Base-by-base conservation (phyloP, 2,329 filamentous ascomycete species). In the Colletotrichum limetticola region DNA sequence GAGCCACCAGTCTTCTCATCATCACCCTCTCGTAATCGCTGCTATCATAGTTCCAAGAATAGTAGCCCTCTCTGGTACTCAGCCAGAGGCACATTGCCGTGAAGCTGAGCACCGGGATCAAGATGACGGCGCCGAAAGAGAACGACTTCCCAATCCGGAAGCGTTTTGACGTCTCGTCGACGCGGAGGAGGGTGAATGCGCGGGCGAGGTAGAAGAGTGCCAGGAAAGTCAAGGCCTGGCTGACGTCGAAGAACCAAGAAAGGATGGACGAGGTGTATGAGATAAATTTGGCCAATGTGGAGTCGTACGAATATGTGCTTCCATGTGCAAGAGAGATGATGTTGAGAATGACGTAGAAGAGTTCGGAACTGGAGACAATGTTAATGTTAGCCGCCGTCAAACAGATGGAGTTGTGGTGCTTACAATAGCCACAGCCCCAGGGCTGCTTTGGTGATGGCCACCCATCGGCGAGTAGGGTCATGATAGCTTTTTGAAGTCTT, bases 351-450 rank as follows among this genome's bases (percentile, higher is more conserved):
- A 49, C 42, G 8, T n/a, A 22, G 1, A 49, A 9, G 19, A 49
- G 3, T 49, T 49, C 42, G 42, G 42, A 9, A 9, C 42, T 49
- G 19, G 8, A 49, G 19, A 49, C 19, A 11, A 11, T 49, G 19
- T 4, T 22, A 11, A 49, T 11, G 19, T 49, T 49, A 49, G 42
- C 9, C 19, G 42, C 19, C 42, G 6, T 49, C 26, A 1, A 74
- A 16, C 3, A 14, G 1, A 74, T 74, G 30, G 62, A 9, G 4
- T 57, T 14, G 53, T 3, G 11, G 5, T 9, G 60, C 79, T 59
- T 60, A 83, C 81, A 76, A 28, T 5, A 71, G 49, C 32, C 77
- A 82, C 0, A 77, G 59, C 1, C 71, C 65, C 12, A 82, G 72
- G 0, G 78, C 78, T 1, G 65, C 4, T 57, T 79, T 80, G 61